Evolutionary conservation across 1,284 basidiomycete genomes (phyloP).

Genomic region (Vanrija pseudolonga): DNA sequence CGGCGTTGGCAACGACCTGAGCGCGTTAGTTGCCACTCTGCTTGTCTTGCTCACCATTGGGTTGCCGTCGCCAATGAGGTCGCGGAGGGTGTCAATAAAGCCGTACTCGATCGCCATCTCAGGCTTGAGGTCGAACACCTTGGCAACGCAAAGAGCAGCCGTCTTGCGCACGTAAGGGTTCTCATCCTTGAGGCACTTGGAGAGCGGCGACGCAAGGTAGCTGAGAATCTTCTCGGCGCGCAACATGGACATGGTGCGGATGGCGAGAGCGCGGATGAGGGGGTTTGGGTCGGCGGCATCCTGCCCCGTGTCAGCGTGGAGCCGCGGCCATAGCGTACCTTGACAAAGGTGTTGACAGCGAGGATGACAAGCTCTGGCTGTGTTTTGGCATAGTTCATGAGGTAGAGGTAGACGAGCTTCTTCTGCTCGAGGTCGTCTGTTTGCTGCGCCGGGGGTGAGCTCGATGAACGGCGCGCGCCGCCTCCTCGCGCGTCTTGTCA

Average conservation of each 20-base stretch:
- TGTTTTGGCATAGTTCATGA: constrained; percentile 98
- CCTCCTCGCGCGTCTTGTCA: neutral
- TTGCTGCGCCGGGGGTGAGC: constrained; percentile 36
- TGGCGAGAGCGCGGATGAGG: constrained; percentile 90
- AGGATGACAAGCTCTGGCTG: constrained; percentile 97
- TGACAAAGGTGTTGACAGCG: constrained; percentile 97
- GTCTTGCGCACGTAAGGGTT: constrained; percentile 98
- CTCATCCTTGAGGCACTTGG: constrained; percentile 86
- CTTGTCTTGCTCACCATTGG: constrained; percentile 70
- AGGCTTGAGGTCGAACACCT: constrained; percentile 94
- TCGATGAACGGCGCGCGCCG: neutral
- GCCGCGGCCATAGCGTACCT: constrained; percentile 39
- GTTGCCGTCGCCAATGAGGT: constrained; percentile 72
- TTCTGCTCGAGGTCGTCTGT: constrained; percentile 53
- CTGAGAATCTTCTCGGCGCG: constrained; percentile 99
- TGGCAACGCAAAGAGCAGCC: constrained; percentile 89
- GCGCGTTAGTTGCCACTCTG: neutral
- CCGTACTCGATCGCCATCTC: constrained; percentile 92
- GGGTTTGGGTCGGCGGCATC: constrained; percentile 96
- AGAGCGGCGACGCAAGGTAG: constrained; percentile 90
- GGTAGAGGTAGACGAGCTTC: constrained; percentile 86
- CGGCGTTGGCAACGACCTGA: constrained; percentile 89
- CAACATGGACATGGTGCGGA: constrained; percentile 95
- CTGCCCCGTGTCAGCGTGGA: constrained; percentile 49
- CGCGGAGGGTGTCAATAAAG: constrained; percentile 79